These are phyloP conservation scores for Brassica juncea DNA, from an alignment of 345 rosid genomes.

Conservation along the genomic window DNA sequence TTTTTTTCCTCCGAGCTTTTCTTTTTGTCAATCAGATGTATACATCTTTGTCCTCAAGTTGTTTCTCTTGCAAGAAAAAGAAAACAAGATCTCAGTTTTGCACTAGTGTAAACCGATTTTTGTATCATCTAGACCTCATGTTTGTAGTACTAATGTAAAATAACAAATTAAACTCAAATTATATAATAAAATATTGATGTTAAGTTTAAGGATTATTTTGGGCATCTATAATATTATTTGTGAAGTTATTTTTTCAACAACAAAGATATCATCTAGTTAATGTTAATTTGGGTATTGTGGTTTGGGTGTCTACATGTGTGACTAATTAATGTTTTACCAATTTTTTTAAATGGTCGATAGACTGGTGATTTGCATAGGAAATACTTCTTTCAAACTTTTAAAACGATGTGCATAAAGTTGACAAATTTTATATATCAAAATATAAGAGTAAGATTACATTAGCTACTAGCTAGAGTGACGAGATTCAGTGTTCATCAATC, in stretches of 20 bases:
- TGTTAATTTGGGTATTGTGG: no score
- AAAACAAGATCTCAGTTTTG: not conserved
- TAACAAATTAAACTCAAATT: not conserved
- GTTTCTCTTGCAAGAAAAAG: not conserved
- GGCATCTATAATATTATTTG: not conserved
- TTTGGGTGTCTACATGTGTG: not conserved
- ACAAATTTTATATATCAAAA: not conserved
- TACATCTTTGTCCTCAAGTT: constrained; percentile 1
- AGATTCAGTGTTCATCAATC: constrained; percentile 1
- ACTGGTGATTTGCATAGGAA: not conserved
- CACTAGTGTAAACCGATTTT: not conserved
- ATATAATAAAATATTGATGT: not conserved
- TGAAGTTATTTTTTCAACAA: no score
- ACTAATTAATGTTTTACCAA: not conserved
- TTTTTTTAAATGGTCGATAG: not conserved
- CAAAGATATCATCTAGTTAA: no score
- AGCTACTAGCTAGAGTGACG: not conserved
- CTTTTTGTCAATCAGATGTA: constrained; percentile 16
- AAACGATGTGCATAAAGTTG: not conserved
- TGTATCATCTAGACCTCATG: not conserved
- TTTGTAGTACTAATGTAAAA: not conserved
- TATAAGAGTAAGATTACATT: not conserved
- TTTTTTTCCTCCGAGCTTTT: not conserved
- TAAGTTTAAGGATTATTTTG: not conserved
- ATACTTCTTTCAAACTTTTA: not conserved